Conservation (phyloP, 768 basidiomycete species). For the Crassisporium funariophilum region DNA sequence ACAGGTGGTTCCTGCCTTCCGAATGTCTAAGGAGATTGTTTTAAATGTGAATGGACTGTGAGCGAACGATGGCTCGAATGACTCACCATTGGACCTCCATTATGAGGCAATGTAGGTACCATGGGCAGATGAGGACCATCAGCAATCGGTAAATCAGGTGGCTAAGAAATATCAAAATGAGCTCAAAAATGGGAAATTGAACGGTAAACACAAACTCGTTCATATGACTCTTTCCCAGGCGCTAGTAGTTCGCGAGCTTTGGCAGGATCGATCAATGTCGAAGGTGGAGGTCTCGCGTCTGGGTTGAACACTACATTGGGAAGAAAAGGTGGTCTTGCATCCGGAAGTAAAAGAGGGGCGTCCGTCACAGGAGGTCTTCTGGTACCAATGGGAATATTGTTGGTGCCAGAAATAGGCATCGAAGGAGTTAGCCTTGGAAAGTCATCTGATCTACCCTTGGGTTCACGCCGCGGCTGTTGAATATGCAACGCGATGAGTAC, state of each 20-base stretch:
- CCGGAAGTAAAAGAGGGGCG: constrained; percentile 6
- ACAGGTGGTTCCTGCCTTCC: neutral
- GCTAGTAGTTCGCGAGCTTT: constrained; percentile 22
- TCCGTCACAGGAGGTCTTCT: constrained; percentile 21
- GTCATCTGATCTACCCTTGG: constrained; percentile 25
- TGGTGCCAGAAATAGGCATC: constrained; percentile 32
- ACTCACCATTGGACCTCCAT: no score
- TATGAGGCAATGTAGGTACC: no score
- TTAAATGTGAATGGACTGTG: no score
- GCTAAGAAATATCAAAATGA: neutral
- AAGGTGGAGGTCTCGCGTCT: constrained; percentile 18
- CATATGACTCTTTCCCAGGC: constrained; percentile 27
- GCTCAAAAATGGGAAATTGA: neutral
- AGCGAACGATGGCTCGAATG: no score
- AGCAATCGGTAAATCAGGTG: neutral
- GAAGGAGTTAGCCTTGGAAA: constrained; percentile 19
- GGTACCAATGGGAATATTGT: constrained; percentile 40
- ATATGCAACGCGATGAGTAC: no score
- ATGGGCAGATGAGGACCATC: neutral
- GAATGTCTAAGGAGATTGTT: no score
- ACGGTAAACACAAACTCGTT: constrained; percentile 20
- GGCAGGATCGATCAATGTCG: constrained; percentile 14
- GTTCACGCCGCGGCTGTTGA: constrained; percentile 25
- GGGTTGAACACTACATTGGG: constrained; percentile 14
- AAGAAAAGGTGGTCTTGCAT: neutral